Evolutionary conservation across 768 basidiomycete species (phyloP), one percentile per base, ranked within the genome.

Genomic region (Russula ochroleuca): DNA sequence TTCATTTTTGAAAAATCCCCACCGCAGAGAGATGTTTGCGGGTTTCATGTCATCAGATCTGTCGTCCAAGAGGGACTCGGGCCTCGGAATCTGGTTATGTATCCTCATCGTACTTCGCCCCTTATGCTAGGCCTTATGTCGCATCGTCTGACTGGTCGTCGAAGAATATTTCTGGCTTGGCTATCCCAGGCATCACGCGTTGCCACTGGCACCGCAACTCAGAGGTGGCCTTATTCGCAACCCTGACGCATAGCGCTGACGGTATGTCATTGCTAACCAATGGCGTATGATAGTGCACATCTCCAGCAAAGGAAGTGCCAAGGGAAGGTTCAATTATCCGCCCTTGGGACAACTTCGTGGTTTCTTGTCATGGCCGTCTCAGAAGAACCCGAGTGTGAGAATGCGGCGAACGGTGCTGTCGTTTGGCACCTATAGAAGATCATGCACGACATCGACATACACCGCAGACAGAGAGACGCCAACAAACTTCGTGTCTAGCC

Each of bases 311-410:
- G 47, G 61, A 23, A 10, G 31, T 23, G 25, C 51, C 14, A 31
- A n/a, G 41, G 62, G 62, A 19, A 53, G 57, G n/a, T 63, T 63
- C 25, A 31, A 52, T 53, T 63, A 45, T 47, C 56, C n/a, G n/a
- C n/a, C n/a, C n/a, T n/a, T n/a, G n/a, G n/a, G n/a, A n/a, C n/a
- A n/a, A n/a, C n/a, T n/a, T 49, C 23, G 6, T 6, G 48, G 48
- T 28, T 28, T n/a, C n/a, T 4, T 25, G 0, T 33, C 33, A 7
- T 33, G 58, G 62, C 56, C 13, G n/a, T 57, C 3, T 41, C 62
- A n/a, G 43, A 17, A 15, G 50, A 63, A 15, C 49, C 50, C 19
- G 57, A 31, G n/a, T 58, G 50, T 15, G 25, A 8, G 33, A n/a
- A n/a, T n/a, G 62, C 33, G 7, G 62, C 50, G n/a, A 63, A 63